Percentiles rank a stretch among this genome's conserved stretches.
Evolutionary conservation across 345 rosid genomes (phyloP).

Genomic region (Syzygium aromaticum): DNA sequence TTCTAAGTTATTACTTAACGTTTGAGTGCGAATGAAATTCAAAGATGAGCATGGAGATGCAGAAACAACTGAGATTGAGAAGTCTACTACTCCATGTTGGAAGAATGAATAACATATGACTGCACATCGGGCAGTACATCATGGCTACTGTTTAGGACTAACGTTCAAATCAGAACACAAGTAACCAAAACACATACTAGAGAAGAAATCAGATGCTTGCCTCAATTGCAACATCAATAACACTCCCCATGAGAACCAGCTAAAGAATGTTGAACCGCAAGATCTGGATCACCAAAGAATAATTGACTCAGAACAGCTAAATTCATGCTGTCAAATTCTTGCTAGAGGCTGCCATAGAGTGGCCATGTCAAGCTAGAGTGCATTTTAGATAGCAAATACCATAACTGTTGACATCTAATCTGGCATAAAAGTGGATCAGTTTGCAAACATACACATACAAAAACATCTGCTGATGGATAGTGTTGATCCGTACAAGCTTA

Average conservation of each 20-base stretch:
- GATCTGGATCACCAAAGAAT: neutral
- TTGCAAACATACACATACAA: neutral
- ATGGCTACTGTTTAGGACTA: neutral
- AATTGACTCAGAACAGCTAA: neutral
- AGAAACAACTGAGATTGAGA: neutral
- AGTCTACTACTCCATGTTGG: neutral
- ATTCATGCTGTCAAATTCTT: neutral
- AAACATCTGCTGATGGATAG: neutral
- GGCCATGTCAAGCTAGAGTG: neutral
- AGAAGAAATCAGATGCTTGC: constrained; percentile 14
- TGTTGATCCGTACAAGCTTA: neutral
- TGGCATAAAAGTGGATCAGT: neutral
- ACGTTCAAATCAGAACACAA: neutral
- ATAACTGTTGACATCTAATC: neutral
- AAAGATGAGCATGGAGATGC: neutral
- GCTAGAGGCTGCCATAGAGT: neutral
- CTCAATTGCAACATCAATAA: constrained; percentile 34
- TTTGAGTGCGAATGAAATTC: neutral
- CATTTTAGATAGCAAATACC: neutral
- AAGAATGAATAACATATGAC: neutral
- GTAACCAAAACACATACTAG: neutral
- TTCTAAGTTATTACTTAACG: neutral
- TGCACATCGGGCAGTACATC: neutral
- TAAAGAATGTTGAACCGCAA: neutral
- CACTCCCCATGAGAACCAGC: constrained; percentile 38